Evolutionary conservation across 768 basidiomycete genomes (phyloP), one percentile per base, ranked within the genome.

Genomic region (Boletus rubroflammeus): DNA sequence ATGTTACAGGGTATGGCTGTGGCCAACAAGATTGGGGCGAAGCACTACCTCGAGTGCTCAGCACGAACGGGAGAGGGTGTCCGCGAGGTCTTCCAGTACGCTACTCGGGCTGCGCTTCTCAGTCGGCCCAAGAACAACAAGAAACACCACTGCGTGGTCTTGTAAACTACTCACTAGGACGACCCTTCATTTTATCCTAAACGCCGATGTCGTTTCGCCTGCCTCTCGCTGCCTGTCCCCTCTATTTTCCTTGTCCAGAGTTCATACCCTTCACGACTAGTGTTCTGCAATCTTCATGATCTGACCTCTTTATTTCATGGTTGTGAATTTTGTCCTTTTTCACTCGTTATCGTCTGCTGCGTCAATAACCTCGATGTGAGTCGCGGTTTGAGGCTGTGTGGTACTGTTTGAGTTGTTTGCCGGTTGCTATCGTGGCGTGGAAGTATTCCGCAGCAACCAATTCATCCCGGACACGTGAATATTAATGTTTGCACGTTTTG

Each of bases 21-120:
- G 32, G 85, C 90, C 23, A 88, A 91, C 78, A 96, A 98, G 88
- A 98, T 99, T 63, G 90, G 90, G 28, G 96, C 97, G 6, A 90
- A 85, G 75, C 88, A 93, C 69, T 99, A 98, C 73, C 85, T 99
- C 49, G 97, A 99, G 73, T 99, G 97, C 73, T 95, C 93, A 50
- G 94, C 94, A 71, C 89, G 88, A 80, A 86, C 93, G 15, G 94
- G 95, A 55, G 93, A 98, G 74, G 95, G 96, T 62, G 96, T 99
- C 45, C 86, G 90, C 58, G 95, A 98, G 74, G 96, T 99, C 42
- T 99, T 99, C 85, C 93, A 98, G 76, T 90, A 89, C 62, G 97
- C 97, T 50, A 98, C 96, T 25, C 86, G 93, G 59, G 88, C 91
- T 39, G 95, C 96, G 26, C 83, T 98, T 35, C 80, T 93, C 57